Evolutionary conservation across 108 stramenopile species (phyloP).

Genomic region (Cyclotella baltica): DNA sequence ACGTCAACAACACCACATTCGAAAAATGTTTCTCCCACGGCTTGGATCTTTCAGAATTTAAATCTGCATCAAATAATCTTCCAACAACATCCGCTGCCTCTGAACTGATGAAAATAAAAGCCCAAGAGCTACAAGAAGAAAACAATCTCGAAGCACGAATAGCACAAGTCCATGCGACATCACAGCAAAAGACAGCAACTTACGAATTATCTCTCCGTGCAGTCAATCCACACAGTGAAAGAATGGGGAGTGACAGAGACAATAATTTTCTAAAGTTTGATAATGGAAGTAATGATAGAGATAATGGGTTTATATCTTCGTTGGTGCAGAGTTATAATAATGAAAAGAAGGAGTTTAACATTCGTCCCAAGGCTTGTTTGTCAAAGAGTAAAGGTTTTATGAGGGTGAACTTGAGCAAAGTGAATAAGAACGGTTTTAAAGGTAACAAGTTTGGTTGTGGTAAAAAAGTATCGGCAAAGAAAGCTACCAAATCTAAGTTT

Average conservation of each 20-base stretch:
- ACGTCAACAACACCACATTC: not conserved
- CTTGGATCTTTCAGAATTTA: constrained; percentile 20
- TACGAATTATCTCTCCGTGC: constrained; percentile 15
- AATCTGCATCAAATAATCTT: not conserved
- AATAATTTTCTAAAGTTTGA: constrained; percentile 28
- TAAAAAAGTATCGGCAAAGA: not conserved
- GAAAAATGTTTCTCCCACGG: constrained; percentile 23
- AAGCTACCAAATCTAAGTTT: constrained; percentile 14
- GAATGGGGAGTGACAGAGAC: not conserved
- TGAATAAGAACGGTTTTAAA: not conserved
- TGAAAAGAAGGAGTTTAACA: not conserved
- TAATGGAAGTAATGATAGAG: not conserved
- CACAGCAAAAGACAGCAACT: not conserved
- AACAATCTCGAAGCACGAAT: constrained; percentile 15
- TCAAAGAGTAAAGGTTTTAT: constrained; percentile 2
- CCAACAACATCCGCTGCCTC: constrained; percentile 3
- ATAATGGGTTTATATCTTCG: constrained; percentile 26
- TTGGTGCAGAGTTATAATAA: constrained; percentile 25
- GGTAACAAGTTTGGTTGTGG: not conserved
- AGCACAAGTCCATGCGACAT: not conserved
- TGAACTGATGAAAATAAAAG: constrained; percentile 24
- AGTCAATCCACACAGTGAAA: constrained; percentile 1
- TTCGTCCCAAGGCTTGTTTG: not conserved
- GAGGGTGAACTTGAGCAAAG: not conserved
- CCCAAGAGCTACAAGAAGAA: constrained; percentile 22